Evolutionary conservation across 495 filamentous ascomycete species (phyloP), one percentile per base, ranked within the genome.

Genomic region (Aspergillus egyptiacus): DNA sequence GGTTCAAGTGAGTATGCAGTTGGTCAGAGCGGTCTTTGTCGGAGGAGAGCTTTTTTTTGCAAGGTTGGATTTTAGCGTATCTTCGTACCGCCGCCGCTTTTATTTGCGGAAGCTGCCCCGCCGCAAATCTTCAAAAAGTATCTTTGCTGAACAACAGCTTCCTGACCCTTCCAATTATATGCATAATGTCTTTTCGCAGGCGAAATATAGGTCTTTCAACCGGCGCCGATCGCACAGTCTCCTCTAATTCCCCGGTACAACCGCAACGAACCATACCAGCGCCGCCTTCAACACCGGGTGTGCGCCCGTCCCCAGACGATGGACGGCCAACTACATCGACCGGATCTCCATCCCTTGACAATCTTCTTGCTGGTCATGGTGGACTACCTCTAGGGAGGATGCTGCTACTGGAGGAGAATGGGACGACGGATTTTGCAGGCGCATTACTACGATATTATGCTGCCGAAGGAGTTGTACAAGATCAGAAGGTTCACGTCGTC

Each of bases 371-470:
- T 18, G 89, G 91, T 0, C 90, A 97, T 71, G 79, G 83, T n/a
- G 93, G 94, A 0, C 74, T 97, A 1, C 79, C 89, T 1, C 71
- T 97, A 14, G 91, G 93, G 0, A 91, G 78, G 23, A 83, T 80
- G 1, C 57, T 97, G 4, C 65, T 98, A 17, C 66, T 97, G n/a
- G 89, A 90, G 57, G 93, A 98, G 56, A 86, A 83, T 56, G 93
- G 91, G 2, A 96, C 91, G 14, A 98, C 93, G 2, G 93, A 98
- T 57, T 98, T 91, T 68, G 85, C 86, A 0, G 89, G 89, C 1
- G 76, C 84, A 43, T 72, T 98, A 50, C 72, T 96, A 15, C 76
- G 86, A 36, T 96, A 90, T 60, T 97, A 89, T 70, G 94, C 88
- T 1, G 91, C 91, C 1, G 91, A 98, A 67, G 93, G 93, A 0